These are phyloP conservation scores for Colletotrichum orchidophilum DNA, from an alignment of 2,329 filamentous ascomycete genomes.

Conservation along the genomic window DNA sequence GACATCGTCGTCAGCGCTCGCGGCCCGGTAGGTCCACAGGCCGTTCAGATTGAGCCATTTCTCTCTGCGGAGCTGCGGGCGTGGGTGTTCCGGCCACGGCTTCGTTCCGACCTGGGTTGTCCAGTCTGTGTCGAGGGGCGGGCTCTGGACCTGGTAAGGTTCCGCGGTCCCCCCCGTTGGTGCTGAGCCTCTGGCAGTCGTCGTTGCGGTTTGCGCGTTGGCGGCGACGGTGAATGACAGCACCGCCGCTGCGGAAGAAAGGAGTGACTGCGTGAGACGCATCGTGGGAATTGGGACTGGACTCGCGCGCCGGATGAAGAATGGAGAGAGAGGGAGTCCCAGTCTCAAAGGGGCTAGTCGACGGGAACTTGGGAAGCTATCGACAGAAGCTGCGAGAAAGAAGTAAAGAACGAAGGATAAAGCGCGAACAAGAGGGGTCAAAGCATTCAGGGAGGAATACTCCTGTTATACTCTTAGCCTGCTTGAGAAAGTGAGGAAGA, in stretches of 20 bases:
- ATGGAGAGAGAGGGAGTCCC: background rate
- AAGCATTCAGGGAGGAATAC: constrained; percentile 3
- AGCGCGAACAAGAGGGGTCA: constrained; percentile 28
- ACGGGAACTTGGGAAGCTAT: background rate
- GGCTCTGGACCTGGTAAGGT: constrained; percentile 49
- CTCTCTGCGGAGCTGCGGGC: constrained; percentile 63
- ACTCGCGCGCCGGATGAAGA: background rate
- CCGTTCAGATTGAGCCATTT: constrained; percentile 68
- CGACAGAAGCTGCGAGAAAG: background rate
- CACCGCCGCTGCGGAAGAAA: constrained; percentile 8
- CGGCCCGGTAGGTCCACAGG: constrained; percentile 63
- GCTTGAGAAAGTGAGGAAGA: background rate
- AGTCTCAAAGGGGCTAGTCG: background rate
- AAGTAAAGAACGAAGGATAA: background rate
- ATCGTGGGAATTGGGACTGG: constrained; percentile 2
- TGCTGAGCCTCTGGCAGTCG: background rate
- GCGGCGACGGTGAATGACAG: background rate
- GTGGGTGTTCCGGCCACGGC: constrained; percentile 67
- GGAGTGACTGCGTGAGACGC: constrained; percentile 15
- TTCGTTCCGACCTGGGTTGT: constrained; percentile 60
- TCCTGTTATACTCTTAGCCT: constrained; percentile 15
- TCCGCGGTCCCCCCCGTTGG: background rate
- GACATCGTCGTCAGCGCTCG: constrained; percentile 35
- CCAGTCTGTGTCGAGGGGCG: constrained; percentile 61
- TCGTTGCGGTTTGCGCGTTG: constrained; percentile 5